These are phyloP conservation scores for Paecilomyces dactylethromorphus DNA, from an alignment of 2,329 filamentous ascomycete genomes.

Conservation along the genomic window DNA sequence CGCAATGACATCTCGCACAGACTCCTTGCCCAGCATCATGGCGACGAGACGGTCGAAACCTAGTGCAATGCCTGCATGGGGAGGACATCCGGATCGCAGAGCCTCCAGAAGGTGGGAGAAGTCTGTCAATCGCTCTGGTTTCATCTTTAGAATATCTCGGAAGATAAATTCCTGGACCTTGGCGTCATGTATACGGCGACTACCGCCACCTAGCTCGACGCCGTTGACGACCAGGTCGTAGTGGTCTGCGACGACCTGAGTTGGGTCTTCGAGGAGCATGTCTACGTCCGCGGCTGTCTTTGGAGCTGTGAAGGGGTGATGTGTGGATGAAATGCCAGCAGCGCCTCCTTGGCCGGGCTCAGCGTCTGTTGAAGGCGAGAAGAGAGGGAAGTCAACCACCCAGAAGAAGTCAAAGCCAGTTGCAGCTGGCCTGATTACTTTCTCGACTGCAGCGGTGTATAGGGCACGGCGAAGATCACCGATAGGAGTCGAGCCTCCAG, in stretches of 20 bases:
- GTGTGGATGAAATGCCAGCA: slow-evolving; percentile 76
- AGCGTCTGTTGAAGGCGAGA: slow-evolving; percentile 62
- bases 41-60: slow-evolving; percentile 86
- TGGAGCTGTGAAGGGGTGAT: slow-evolving; percentile 94
- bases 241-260: slow-evolving; percentile 71
- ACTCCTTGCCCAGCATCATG: slow-evolving; percentile 67
- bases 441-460: slow-evolving; percentile 61
- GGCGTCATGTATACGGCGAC: slow-evolving; percentile 81
- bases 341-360: slow-evolving; percentile 74
- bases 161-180: slow-evolving; percentile 79
- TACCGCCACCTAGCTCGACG: slow-evolving; percentile 87
- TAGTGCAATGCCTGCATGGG: slow-evolving; percentile 87
- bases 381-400: slow-evolving; percentile 88
- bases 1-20: slow-evolving; percentile 87
- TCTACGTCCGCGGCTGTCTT: slow-evolving; percentile 66
- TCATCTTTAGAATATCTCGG: slow-evolving; percentile 75
- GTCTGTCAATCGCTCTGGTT: slow-evolving; percentile 62
- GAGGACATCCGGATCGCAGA: slow-evolving; percentile 78
- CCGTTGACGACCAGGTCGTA: slow-evolving; percentile 97
- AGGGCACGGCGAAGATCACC: slow-evolving; percentile 67
- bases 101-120: slow-evolving; percentile 83
- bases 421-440: slow-evolving; percentile 47
- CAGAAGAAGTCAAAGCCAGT: slow-evolving; percentile 66
- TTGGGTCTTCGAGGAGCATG: slow-evolving; percentile 64
- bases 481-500: slow-evolving; percentile 66